Evolutionary conservation across 1,284 basidiomycete species (phyloP), one percentile per base, ranked within the genome.

Genomic region (Gymnopus androsaceus): DNA sequence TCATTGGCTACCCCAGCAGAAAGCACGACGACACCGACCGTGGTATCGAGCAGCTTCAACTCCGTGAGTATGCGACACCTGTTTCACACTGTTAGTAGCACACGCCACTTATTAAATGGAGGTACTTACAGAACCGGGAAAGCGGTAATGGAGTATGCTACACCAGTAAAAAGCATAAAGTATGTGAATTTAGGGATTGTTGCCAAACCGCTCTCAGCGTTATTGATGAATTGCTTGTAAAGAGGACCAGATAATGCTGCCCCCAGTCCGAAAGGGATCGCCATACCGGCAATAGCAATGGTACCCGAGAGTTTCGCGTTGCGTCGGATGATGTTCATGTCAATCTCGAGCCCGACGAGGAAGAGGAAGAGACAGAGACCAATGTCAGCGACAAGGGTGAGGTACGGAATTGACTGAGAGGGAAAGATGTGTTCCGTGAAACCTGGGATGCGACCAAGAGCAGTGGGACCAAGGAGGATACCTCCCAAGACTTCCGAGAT

Each of bases 1-100:
- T 90, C 95, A 72, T 97, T 98, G 3, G 90, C 94, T 1, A 98
- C 94, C 46, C 96, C 95, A 0, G 96, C 96, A 1, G 92, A 92
- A 3, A 99, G 83, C 3, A 93, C 94, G 28, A 97, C 88, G 54
- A 96, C 88, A 8, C 96, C 97, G 41, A 99, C 95, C 0, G 88
- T 91, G 6, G 94, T 97, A 60, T 96, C 91, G 54, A 98, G 81
- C 1, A 99, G 79, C 72, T 89, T 88, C 31, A 90, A 77, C 65
- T 88, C 87, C 0, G 88, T 88, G 48, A 94, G 75, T 62, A 94
- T 93, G 48, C 96, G 88, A 69, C 95, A 98, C n/a, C n/a, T n/a
- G n/a, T n/a, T n/a, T n/a, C n/a, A n/a, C n/a, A n/a, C n/a, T n/a
- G n/a, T n/a, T n/a, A n/a, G n/a, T n/a, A n/a, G n/a, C n/a, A n/a